Conservation (phyloP, 1,139 yeast genomes). For the Citeromyces hawaiiensis region DNA sequence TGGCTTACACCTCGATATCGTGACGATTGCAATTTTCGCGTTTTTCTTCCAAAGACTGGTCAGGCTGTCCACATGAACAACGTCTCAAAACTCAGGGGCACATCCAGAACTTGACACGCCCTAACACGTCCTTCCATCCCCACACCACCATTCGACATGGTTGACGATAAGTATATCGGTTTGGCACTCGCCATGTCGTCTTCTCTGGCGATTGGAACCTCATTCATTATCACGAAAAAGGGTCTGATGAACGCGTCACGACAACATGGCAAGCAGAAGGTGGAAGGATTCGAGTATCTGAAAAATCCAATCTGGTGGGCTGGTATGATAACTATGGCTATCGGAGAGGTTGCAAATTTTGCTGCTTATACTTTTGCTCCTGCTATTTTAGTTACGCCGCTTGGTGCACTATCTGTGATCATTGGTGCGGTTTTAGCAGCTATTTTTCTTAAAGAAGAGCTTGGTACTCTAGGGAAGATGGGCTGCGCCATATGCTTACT, state of each 20-base stretch:
- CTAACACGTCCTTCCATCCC: slow-evolving; percentile 1
- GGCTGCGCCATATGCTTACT: slow-evolving; percentile 87
- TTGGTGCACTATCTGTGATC: slow-evolving; percentile 83
- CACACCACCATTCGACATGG: slow-evolving; percentile 13
- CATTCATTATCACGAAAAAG: slow-evolving; percentile 80
- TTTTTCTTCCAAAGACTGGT: no score
- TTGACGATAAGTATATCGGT: slow-evolving; percentile 82
- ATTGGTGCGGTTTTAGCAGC: slow-evolving; percentile 89
- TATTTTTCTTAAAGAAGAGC: slow-evolving; percentile 69
- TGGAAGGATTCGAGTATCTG: slow-evolving; percentile 63
- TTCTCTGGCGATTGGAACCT: slow-evolving; percentile 81
- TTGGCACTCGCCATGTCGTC: slow-evolving; percentile 80
- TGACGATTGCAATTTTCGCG: no score
- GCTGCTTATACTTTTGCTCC: slow-evolving; percentile 97
- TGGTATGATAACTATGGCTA: slow-evolving; percentile 82
- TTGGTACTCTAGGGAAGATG: slow-evolving; percentile 83
- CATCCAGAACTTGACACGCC: no score
- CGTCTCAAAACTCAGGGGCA: no score
- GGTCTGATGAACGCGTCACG: slow-evolving; percentile 68
- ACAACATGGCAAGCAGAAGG: slow-evolving; percentile 45
- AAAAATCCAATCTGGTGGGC: slow-evolving; percentile 93
- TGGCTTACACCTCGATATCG: no score
- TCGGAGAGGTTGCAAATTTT: slow-evolving; percentile 85
- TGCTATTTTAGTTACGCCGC: slow-evolving; percentile 81
- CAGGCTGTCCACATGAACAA: no score